phyloP scores from a whole-genome alignment of 164 flowering plant species.

The Stephania japonica region DNA sequence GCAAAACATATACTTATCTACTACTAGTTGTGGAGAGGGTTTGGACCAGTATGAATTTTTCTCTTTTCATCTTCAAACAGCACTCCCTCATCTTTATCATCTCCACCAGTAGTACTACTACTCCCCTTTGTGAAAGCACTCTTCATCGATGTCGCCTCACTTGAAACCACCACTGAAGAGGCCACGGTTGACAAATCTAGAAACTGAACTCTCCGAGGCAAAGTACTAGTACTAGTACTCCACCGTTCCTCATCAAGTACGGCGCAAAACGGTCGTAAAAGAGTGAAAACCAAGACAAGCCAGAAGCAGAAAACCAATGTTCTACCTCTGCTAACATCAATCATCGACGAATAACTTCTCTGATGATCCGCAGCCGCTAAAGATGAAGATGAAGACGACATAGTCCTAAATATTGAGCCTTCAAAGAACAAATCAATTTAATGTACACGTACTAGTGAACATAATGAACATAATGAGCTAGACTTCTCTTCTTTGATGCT shows the following conservation, averaged over 20 bases:
- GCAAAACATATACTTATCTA: not conserved
- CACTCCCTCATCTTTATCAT: constrained; percentile 8
- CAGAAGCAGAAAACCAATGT: constrained; percentile 25
- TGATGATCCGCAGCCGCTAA: too few species aligned
- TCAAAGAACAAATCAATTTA: not conserved
- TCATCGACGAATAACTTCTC: too few species aligned
- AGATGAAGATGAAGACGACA: not conserved
- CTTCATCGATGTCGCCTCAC: too few species aligned
- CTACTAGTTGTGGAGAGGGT: constrained; percentile 64
- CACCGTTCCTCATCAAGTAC: not conserved
- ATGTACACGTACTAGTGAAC: not conserved
- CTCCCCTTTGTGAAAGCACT: not conserved
- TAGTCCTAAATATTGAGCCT: constrained; percentile 16
- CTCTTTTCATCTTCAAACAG: constrained; percentile 57
- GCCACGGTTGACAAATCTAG: constrained; percentile 14
- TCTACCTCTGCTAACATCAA: constrained; percentile 1
- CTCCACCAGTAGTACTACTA: not conserved
- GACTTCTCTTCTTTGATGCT: too few species aligned
- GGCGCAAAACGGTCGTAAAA: constrained; percentile 9
- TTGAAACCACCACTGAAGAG: constrained; percentile 13
- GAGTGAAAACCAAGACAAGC: constrained; percentile 29
- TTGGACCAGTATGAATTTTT: constrained; percentile 60
- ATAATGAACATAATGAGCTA: not conserved
- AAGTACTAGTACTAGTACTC: not conserved
- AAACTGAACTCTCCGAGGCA: constrained; percentile 22